These are phyloP conservation scores for Talaromyces rugulosus DNA, from an alignment of 2,329 filamentous ascomycete species.

Conservation along the genomic window DNA sequence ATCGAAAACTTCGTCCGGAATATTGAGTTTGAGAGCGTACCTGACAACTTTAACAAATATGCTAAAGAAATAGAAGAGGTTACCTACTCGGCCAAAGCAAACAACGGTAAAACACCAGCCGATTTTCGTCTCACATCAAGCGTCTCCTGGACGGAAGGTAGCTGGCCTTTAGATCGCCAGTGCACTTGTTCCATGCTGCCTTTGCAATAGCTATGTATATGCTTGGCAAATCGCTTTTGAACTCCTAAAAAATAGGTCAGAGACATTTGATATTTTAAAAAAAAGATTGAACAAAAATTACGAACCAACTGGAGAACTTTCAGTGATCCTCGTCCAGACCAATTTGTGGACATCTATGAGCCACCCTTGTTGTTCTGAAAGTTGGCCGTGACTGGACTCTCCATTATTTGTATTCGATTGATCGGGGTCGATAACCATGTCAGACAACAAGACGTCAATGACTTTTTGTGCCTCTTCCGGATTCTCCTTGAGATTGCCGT, in stretches of 20 bases:
- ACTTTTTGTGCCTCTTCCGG: constrained; percentile 19
- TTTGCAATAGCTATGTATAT: constrained; percentile 16
- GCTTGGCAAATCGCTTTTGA: constrained; percentile 12
- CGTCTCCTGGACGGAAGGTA: constrained; percentile 17
- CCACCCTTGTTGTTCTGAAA: constrained; percentile 14
- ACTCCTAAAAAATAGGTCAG: constrained; percentile 10
- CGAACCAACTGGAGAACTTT: constrained; percentile 1
- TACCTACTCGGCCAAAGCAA: constrained; percentile 20
- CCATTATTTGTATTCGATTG: not conserved
- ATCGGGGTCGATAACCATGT: constrained; percentile 7
- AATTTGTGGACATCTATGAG: constrained; percentile 26
- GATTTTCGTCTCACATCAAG: constrained; percentile 17
- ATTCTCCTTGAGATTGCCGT: constrained; percentile 25
- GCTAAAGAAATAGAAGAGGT: not conserved
- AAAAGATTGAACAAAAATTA: not conserved
- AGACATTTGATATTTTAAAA: not conserved
- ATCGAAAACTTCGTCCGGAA: constrained; percentile 19
- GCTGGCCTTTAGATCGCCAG: constrained; percentile 12
- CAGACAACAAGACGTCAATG: constrained; percentile 18
- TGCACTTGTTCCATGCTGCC: constrained; percentile 17
- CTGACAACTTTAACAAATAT: not conserved
- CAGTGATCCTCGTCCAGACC: constrained; percentile 21
- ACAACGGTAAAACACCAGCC: constrained; percentile 18
- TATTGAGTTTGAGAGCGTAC: constrained; percentile 12
- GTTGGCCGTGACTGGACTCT: not conserved